A percentile compares a stretch with the other conserved stretches of the same genome.
Evolutionary conservation across 176 grass and related monocot genomes (phyloP).

Genomic region (Ampelocalamus luodianensis): DNA sequence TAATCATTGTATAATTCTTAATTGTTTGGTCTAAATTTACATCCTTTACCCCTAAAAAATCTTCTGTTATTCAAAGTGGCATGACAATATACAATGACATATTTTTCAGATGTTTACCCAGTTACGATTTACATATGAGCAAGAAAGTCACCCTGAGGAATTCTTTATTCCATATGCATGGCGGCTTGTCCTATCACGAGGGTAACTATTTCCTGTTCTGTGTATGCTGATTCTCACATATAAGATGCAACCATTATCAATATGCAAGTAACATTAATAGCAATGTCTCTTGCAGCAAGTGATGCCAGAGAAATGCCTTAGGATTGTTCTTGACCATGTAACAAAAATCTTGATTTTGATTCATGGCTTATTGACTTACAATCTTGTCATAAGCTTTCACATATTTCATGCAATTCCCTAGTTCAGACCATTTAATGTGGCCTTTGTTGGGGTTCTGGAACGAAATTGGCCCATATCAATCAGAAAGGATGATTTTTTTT

Average conservation of each 20-base stretch:
- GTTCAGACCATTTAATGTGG: background rate
- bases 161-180: slow-evolving; percentile 99
- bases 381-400: slow-evolving; percentile 17
- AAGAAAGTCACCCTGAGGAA: slow-evolving; percentile 98
- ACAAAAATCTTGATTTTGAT: slow-evolving; percentile 19
- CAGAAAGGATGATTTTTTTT: background rate
- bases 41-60: background rate
- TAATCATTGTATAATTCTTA: slow-evolving; percentile 19
- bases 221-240: slow-evolving; percentile 29
- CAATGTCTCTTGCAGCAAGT: background rate
- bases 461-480: background rate
- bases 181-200: slow-evolving; percentile 80
- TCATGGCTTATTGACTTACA: slow-evolving; percentile 10
- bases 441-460: background rate
- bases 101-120: slow-evolving; percentile 97
- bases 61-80: slow-evolving; percentile 37
- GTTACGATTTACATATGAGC: slow-evolving; percentile 96
- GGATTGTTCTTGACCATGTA: background rate
- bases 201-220: slow-evolving; percentile 60
- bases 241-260: slow-evolving; percentile 7
- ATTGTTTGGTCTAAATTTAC: background rate
- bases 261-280: background rate
- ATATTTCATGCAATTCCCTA: background rate
- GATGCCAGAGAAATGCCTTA: slow-evolving; percentile 20
- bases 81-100: slow-evolving; percentile 40